Evolutionary conservation across 106 monocot species (phyloP).

Genomic region (Chionographis japonica): DNA sequence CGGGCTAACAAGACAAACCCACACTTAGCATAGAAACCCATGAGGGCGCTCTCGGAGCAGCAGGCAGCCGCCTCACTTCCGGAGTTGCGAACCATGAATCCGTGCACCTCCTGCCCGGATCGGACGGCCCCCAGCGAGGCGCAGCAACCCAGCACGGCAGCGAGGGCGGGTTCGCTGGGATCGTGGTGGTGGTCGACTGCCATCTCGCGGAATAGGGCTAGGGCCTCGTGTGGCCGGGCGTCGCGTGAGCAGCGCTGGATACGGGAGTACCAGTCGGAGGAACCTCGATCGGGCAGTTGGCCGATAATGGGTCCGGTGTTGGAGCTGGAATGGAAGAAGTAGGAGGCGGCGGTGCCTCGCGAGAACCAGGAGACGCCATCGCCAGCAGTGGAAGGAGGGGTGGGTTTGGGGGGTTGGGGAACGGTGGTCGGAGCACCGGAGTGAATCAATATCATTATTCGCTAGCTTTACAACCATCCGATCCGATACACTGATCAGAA

Average conservation of each 20-base stretch:
- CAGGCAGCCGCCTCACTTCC: background rate
- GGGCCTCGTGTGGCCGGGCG: constrained; percentile 17
- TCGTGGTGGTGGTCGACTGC: background rate
- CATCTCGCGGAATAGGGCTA: constrained; percentile 30
- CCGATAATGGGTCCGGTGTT: constrained; percentile 2
- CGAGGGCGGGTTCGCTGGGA: constrained; percentile 12
- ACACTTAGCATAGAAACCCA: constrained; percentile 29
- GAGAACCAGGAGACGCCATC: background rate
- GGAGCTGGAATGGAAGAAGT: background rate
- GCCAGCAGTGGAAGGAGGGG: background rate
- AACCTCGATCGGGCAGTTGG: background rate
- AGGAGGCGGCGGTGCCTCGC: background rate
- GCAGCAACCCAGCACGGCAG: constrained; percentile 28
- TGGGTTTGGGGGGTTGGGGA: background rate
- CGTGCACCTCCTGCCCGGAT: constrained; percentile 34
- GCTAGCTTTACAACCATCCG: too few relatives aligned
- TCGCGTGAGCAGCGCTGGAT: constrained; percentile 21
- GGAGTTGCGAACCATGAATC: constrained; percentile 22
- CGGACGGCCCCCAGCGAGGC: constrained; percentile 21
- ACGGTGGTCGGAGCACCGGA: too few relatives aligned
- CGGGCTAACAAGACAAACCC: constrained; percentile 22
- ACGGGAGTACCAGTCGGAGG: background rate
- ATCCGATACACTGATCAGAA: too few relatives aligned
- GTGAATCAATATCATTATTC: too few relatives aligned
- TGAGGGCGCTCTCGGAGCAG: constrained; percentile 20